These are phyloP conservation scores for Chaetomium sp. DNA, from an alignment of 2,329 filamentous ascomycete species.

Conservation along the genomic window DNA sequence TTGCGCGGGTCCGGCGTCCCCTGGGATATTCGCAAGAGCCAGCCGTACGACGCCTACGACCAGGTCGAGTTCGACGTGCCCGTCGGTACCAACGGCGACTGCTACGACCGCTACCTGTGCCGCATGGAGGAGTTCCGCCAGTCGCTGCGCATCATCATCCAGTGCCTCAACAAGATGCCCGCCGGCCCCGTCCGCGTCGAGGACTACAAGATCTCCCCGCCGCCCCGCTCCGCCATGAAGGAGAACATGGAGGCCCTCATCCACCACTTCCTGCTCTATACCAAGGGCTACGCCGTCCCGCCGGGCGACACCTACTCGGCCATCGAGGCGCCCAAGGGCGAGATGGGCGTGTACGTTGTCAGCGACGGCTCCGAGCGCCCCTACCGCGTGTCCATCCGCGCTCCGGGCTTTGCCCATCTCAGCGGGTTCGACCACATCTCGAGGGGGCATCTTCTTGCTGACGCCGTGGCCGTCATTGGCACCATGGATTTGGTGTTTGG, in stretches of 20 bases:
- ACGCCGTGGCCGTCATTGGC: constrained; percentile 93
- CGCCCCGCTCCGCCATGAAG: constrained; percentile 98
- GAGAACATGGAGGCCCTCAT: constrained; percentile 99
- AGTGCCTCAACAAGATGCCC: constrained; percentile 99
- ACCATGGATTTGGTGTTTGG: constrained; percentile 90
- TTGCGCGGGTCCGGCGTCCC: constrained; percentile 93
- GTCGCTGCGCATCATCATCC: constrained; percentile 95
- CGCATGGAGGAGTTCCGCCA: constrained; percentile 99
- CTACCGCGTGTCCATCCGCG: constrained; percentile 96
- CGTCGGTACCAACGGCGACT: constrained; percentile 95
- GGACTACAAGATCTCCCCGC: constrained; percentile 97
- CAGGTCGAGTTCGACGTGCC: constrained; percentile 98
- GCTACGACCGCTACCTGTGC: constrained; percentile 98
- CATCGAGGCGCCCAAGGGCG: constrained; percentile 99
- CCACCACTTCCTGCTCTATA: constrained; percentile 98
- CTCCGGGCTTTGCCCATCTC: constrained; percentile 94
- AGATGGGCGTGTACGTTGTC: constrained; percentile 97
- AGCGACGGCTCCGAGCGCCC: constrained; percentile 95
- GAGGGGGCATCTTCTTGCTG: constrained; percentile 89
- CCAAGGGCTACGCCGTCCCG: constrained; percentile 95
- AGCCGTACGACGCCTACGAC: constrained; percentile 97
- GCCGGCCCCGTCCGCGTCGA: constrained; percentile 91
- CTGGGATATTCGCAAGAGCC: constrained; percentile 94
- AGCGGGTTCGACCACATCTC: constrained; percentile 91
- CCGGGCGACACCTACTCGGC: constrained; percentile 97